phyloP scores from a whole-genome alignment of 441 rosid genomes.

The Omphalea diandra region DNA sequence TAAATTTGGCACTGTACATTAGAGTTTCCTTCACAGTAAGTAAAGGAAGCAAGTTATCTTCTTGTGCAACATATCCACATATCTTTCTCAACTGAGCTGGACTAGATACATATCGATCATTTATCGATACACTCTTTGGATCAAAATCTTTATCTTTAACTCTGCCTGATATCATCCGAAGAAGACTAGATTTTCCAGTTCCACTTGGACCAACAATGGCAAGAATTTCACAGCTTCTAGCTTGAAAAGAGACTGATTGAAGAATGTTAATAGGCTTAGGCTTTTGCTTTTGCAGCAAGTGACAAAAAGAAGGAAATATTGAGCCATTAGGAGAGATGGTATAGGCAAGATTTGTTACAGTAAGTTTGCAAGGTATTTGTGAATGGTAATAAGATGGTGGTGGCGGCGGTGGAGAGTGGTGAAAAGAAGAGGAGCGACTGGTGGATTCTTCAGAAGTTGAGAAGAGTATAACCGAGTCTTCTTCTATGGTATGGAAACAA shows the following conservation, averaged over 20 bases:
- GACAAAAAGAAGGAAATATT: slow-evolving; percentile 28
- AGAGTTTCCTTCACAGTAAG: slow-evolving; percentile 80
- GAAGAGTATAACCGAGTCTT: slow-evolving; percentile 70
- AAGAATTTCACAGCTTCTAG: slow-evolving; percentile 67
- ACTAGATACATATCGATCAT: slow-evolving; percentile 39
- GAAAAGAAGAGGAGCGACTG: slow-evolving; percentile 57
- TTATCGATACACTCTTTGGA: slow-evolving; percentile 53
- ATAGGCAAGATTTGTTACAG: slow-evolving; percentile 65
- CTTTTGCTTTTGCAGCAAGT: slow-evolving; percentile 34
- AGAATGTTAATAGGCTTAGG: slow-evolving; percentile 54
- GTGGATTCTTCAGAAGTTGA: slow-evolving; percentile 60
- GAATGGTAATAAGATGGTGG: slow-evolving; percentile 18
- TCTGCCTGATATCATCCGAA: slow-evolving; percentile 58
- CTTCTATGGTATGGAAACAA: slow-evolving; percentile 52
- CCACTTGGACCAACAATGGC: slow-evolving; percentile 82
- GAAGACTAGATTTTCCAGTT: slow-evolving; percentile 70
- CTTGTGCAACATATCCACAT: slow-evolving; percentile 84
- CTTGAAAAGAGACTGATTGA: slow-evolving; percentile 63
- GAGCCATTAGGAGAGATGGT: slow-evolving; percentile 35
- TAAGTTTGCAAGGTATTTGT: slow-evolving; percentile 30
- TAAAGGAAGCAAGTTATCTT: slow-evolving; percentile 87
- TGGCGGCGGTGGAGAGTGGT: slow-evolving; percentile 37
- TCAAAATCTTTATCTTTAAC: slow-evolving; percentile 54
- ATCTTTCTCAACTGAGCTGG: slow-evolving; percentile 59
- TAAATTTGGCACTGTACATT: slow-evolving; percentile 72